phyloP scores from a whole-genome alignment of 1,284 basidiomycete species.

The Volvariella surrecta region DNA sequence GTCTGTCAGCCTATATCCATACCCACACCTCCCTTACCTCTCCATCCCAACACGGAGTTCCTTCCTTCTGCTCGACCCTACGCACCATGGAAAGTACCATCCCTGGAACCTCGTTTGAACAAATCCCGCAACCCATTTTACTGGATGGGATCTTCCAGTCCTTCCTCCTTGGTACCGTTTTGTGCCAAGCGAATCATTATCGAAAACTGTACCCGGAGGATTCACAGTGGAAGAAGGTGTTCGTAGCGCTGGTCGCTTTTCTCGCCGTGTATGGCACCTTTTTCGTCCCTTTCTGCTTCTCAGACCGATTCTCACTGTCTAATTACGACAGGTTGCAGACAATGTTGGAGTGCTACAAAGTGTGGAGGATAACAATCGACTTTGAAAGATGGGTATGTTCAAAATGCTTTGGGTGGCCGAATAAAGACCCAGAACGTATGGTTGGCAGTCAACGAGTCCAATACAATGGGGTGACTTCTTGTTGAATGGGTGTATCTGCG shows the following conservation, averaged over 20 bases:
- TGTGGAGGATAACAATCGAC: slow-evolving; percentile 33
- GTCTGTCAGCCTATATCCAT: background rate
- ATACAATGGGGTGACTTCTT: slow-evolving; percentile 37
- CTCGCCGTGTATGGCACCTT: slow-evolving; percentile 27
- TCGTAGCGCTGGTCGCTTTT: slow-evolving; percentile 29
- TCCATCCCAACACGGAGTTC: too few relatives aligned
- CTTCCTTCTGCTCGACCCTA: too few relatives aligned
- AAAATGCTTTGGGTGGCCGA: background rate
- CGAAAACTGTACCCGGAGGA: slow-evolving; percentile 34
- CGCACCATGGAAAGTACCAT: slow-evolving; percentile 16
- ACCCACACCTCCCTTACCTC: slow-evolving; percentile 10
- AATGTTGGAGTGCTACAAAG: slow-evolving; percentile 36
- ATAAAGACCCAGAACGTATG: background rate
- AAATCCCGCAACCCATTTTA: slow-evolving; percentile 27
- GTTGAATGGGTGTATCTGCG: slow-evolving; percentile 36
- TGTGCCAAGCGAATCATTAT: slow-evolving; percentile 38
- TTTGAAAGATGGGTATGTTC: slow-evolving; percentile 29
- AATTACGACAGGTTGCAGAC: slow-evolving; percentile 31
- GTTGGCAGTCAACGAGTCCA: slow-evolving; percentile 25
- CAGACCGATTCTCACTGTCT: background rate
- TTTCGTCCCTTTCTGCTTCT: background rate
- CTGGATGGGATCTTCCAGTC: slow-evolving; percentile 34
- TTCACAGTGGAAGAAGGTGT: slow-evolving; percentile 29
- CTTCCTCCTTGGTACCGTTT: slow-evolving; percentile 36
- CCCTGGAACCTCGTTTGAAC: slow-evolving; percentile 16